Evolutionary conservation across 169 alveolate genomes (phyloP).

Genomic region (Plasmodium malariae): DNA sequence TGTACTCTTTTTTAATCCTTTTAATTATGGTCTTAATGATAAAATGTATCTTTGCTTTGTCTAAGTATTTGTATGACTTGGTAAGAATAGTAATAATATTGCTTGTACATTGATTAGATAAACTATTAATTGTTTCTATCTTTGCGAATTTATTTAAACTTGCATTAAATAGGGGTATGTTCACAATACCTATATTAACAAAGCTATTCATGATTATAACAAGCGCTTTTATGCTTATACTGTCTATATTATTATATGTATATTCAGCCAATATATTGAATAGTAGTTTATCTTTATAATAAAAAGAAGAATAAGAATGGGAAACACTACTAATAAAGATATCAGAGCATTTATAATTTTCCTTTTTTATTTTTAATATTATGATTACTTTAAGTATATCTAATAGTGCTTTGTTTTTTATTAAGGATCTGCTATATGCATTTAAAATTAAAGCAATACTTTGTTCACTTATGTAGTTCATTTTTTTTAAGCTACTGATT

Average conservation of each 20-base stretch:
- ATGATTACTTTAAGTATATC: slow-evolving; percentile 52
- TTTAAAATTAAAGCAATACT: slow-evolving; percentile 73
- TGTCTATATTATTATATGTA: slow-evolving; percentile 24
- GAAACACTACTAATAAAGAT: slow-evolving; percentile 65
- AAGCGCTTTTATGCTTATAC: slow-evolving; percentile 28
- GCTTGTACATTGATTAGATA: slow-evolving; percentile 71
- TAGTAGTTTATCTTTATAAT: slow-evolving; percentile 50
- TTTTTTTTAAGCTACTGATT: slow-evolving; percentile 15
- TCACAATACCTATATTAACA: slow-evolving; percentile 28
- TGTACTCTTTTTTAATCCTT: slow-evolving; percentile 27
- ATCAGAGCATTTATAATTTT: slow-evolving; percentile 63
- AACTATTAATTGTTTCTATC: slow-evolving; percentile 2
- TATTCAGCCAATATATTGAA: slow-evolving; percentile 28
- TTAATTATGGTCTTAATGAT: slow-evolving; percentile 7
- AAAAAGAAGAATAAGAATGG: slow-evolving; percentile 69
- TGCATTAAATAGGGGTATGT: slow-evolving; percentile 13
- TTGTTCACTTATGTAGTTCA: slow-evolving; percentile 67
- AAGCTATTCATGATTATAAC: slow-evolving; percentile 43
- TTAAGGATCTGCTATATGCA: slow-evolving; percentile 42
- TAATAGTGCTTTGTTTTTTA: slow-evolving; percentile 28
- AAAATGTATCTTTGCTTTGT: slow-evolving; percentile 25
- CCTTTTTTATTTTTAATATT: slow-evolving; percentile 55
- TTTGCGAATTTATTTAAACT: slow-evolving; percentile 9
- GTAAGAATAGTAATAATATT: slow-evolving; percentile 48
- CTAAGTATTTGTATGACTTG: slow-evolving; percentile 30